These are phyloP conservation scores for Candida glucosophila DNA, from an alignment of 1,139 yeast species.

Conservation along the genomic window DNA sequence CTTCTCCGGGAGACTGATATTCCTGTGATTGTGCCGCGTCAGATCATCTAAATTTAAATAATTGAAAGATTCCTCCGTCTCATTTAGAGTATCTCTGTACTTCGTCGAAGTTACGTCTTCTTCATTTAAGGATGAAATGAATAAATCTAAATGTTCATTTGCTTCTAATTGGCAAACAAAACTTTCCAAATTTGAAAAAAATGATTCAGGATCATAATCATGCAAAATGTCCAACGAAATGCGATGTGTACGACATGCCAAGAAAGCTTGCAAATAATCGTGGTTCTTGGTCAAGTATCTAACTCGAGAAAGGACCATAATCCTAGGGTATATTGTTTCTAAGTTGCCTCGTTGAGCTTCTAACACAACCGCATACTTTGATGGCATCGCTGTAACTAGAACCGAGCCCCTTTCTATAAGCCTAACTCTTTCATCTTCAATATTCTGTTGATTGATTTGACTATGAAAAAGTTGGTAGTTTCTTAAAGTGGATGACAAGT, in stretches of 20 bases:
- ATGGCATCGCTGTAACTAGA: slow-evolving; percentile 72
- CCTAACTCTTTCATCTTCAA: slow-evolving; percentile 73
- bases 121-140: slow-evolving; percentile 76
- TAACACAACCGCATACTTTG: slow-evolving; percentile 71
- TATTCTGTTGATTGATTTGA: slow-evolving; percentile 4
- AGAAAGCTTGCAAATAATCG: slow-evolving; percentile 64
- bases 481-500: slow-evolving; percentile 38
- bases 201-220: slow-evolving; percentile 73
- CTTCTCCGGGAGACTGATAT: no score
- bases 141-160: slow-evolving; percentile 75
- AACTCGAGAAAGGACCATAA: slow-evolving; percentile 81
- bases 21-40: no score
- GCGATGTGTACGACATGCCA: slow-evolving; percentile 82
- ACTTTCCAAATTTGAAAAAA: slow-evolving; percentile 52
- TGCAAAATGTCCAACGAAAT: slow-evolving; percentile 83
- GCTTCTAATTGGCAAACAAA: slow-evolving; percentile 66
- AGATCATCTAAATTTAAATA: neutral
- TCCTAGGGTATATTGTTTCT: slow-evolving; percentile 89
- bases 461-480: no score
- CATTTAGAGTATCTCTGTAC: slow-evolving; percentile 80
- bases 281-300: slow-evolving; percentile 53
- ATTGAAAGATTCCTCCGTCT: no score
- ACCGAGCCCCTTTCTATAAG: slow-evolving; percentile 87
- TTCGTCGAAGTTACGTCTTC: slow-evolving; percentile 82
- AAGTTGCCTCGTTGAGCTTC: slow-evolving; percentile 96